Base-by-base conservation (phyloP, 164 flowering plant genomes). In the Chimonanthus salicifolius region DNA sequence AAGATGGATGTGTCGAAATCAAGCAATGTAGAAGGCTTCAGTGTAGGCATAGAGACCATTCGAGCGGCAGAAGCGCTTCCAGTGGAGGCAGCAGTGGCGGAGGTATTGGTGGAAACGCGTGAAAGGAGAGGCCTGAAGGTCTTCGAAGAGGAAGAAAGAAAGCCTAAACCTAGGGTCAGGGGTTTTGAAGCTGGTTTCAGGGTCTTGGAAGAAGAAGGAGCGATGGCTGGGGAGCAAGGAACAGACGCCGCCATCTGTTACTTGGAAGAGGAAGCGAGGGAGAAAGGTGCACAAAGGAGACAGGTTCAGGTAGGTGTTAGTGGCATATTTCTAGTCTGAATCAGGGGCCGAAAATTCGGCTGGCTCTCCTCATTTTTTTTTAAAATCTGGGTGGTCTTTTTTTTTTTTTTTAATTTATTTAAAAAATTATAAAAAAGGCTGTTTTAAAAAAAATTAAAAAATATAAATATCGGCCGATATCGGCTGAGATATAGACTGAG, bases 1-100 rank as follows among this genome's bases (percentile, higher is more conserved):
- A 91, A 91, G 58, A 91, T 87, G 2, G 85, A 79, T 45, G 92
- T 89, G 58, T 89, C 88, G 73, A 91, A 91, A 80, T 89, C 96
- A 6, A 89, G 88, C n/a, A 77, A 60, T 9, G 69, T 54, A 13
- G 13, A 18, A 7, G 74, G 80, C 73, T 75, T 84, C 10, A 83
- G 70, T 1, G 87, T 75, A 10, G 91, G 86, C n/a, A 68, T 64
- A 2, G 94, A 64, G 3, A 77, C 80, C 77, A 65, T 72, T 7
- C 64, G 67, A 67, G 80, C 63, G 46, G 71, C 58, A 5, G 65
- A 6, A 47, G 62, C 16, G 8, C 60, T 45, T 3, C 58, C 58
- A 7, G 45, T 2, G n/a, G 18, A 16, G 64, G n/a, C 64, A 10
- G n/a, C 7, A 3, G 64, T 6, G n/a, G 64, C 16, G 6, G 5